Evolutionary conservation across 805 yeast genomes (phyloP).

Genomic region (Kodamaea leandrae): DNA sequence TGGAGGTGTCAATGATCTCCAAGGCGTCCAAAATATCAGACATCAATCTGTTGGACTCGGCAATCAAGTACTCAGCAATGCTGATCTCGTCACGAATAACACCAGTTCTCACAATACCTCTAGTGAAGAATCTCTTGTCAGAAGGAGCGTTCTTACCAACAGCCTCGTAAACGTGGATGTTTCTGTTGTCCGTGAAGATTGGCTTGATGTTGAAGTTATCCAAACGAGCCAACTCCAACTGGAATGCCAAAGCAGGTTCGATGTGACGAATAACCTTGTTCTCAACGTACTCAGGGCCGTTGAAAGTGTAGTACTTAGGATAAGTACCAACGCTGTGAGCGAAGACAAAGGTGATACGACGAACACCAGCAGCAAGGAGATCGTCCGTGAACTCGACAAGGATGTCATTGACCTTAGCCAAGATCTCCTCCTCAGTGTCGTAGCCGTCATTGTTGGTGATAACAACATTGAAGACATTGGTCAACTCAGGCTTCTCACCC

Average conservation of each 20-base stretch:
- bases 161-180: conserved; percentile 96
- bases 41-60: conserved; percentile 96
- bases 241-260: conserved; percentile 98
- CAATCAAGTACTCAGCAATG: conserved; percentile 88
- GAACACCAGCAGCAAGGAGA: conserved; percentile 66
- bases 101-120: conserved; percentile 97
- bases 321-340: conserved; percentile 82
- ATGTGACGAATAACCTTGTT: conserved; percentile 95
- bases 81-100: conserved; percentile 89
- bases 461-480: conserved; percentile 81
- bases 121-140: conserved; percentile 93
- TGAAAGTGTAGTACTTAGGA: conserved; percentile 94
- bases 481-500: conserved; percentile 40
- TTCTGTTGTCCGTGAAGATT: conserved; percentile 92
- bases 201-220: conserved; percentile 95
- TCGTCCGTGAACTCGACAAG: conserved; percentile 69
- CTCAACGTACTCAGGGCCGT: conserved; percentile 80
- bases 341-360: conserved; percentile 90
- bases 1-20: conserved; percentile 90
- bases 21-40: conserved; percentile 92
- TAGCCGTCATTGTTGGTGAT: conserved; percentile 74
- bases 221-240: conserved; percentile 89
- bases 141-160: conserved; percentile 89
- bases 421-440: conserved; percentile 63
- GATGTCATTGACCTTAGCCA: conserved; percentile 60